phyloP scores from a whole-genome alignment of 2,329 filamentous ascomycete genomes.

The Ophiostoma himal-ulmi region DNA sequence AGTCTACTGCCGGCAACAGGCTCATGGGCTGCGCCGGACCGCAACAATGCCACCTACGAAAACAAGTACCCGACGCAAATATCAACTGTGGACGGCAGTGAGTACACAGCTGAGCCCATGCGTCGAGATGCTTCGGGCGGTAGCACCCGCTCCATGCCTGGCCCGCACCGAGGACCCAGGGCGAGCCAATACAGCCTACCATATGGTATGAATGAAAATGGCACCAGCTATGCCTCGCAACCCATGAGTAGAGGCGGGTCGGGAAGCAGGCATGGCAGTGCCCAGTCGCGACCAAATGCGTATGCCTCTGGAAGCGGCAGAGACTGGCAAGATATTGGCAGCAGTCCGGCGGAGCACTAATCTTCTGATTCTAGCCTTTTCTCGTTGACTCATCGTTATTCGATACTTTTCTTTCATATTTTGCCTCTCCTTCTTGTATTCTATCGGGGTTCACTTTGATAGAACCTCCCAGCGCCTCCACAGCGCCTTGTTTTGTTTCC shows the following conservation, averaged over 20 bases:
- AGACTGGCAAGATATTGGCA: background rate
- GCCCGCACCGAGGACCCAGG: background rate
- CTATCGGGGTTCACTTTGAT: background rate
- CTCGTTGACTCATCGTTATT: background rate
- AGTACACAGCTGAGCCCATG: slow-evolving; percentile 27
- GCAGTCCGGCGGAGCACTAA: background rate
- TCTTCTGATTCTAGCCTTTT: background rate
- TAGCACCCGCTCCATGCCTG: background rate
- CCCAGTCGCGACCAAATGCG: background rate
- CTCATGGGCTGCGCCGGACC: background rate
- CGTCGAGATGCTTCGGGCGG: slow-evolving; percentile 25
- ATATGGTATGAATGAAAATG: background rate
- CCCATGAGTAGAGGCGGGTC: background rate
- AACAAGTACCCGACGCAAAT: slow-evolving; percentile 12
- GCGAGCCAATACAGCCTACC: background rate
- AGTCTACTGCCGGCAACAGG: background rate
- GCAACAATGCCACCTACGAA: background rate
- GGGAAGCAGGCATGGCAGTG: background rate
- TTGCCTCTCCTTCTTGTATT: background rate
- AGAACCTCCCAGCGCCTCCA: too few species aligned
- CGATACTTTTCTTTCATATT: background rate
- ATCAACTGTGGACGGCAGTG: slow-evolving; percentile 5
- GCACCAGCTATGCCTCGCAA: background rate
- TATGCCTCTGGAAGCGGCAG: background rate
- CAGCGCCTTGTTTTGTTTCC: background rate